Percentiles rank a stretch among this genome's conserved stretches.
Evolutionary conservation across 1,284 basidiomycete species (phyloP).

Genomic region (Tilletia walkeri): DNA sequence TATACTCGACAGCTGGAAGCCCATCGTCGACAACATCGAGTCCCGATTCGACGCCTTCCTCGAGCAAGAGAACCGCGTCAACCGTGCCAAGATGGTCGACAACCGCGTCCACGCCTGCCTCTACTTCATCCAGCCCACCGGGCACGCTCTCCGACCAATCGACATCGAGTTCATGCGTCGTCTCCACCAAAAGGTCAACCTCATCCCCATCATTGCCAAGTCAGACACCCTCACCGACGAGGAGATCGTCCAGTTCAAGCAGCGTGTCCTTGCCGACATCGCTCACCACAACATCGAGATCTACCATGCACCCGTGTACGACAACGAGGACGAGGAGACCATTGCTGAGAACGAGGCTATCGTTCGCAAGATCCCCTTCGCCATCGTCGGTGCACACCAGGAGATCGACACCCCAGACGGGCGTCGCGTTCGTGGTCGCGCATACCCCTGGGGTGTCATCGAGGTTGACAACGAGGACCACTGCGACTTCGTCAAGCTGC

Average conservation of each 20-base stretch:
- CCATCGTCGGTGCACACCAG: conserved; percentile 51
- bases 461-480: conserved; percentile 56
- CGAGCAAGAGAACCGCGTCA: conserved; percentile 55
- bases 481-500: conserved; percentile 56
- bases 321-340: conserved; percentile 53
- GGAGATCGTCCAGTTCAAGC: conserved; percentile 50
- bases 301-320: conserved; percentile 49
- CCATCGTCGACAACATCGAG: conserved; percentile 55
- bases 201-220: conserved; percentile 55
- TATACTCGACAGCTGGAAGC: conserved; percentile 42
- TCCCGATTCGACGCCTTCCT: conserved; percentile 54
- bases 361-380: conserved; percentile 52
- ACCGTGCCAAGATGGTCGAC: conserved; percentile 52
- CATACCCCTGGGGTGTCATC: conserved; percentile 54
- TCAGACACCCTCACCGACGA: conserved; percentile 53
- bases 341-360: conserved; percentile 48
- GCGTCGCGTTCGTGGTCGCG: conserved; percentile 50
- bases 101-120: conserved; percentile 55
- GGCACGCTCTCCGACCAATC: conserved; percentile 51
- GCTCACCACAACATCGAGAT: conserved; percentile 54
- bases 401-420: conserved; percentile 53
- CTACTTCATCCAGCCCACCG: conserved; percentile 55
- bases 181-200: conserved; percentile 52
- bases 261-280: conserved; percentile 51
- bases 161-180: conserved; percentile 55